Conservation (phyloP, 345 rosid genomes). For the Rhizophora mangle region DNA sequence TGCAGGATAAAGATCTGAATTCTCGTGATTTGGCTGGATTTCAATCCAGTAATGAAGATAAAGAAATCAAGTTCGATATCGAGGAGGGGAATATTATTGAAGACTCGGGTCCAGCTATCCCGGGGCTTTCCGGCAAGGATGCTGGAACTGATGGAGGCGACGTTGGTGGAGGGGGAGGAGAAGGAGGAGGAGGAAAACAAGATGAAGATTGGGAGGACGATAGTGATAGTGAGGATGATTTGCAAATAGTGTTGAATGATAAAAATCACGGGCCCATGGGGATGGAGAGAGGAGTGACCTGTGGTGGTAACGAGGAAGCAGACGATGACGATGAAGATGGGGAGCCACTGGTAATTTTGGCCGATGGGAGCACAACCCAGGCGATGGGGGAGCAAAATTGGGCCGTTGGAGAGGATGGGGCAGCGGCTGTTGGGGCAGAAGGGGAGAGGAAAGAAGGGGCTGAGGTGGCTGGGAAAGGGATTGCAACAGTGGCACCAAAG, state of each 20-base stretch:
- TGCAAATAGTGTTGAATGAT: constrained; percentile 89
- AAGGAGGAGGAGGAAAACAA: constrained; percentile 37
- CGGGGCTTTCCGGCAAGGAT: constrained; percentile 46
- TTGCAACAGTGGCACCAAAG: constrained; percentile 39
- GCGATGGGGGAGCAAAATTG: constrained; percentile 63
- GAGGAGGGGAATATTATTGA: constrained; percentile 52
- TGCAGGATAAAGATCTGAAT: constrained; percentile 15
- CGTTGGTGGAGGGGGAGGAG: constrained; percentile 13
- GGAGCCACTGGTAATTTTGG: constrained; percentile 72
- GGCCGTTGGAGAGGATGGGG: constrained; percentile 47
- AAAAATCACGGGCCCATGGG: constrained; percentile 49
- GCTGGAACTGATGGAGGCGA: constrained; percentile 13
- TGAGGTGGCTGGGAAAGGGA: constrained; percentile 38
- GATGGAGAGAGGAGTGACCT: constrained; percentile 47
- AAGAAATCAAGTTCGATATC: constrained; percentile 65
- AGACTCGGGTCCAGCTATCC: constrained; percentile 41
- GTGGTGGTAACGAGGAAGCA: constrained; percentile 34
- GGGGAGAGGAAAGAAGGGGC: constrained; percentile 63
- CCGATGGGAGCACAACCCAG: constrained; percentile 54
- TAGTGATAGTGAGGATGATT: constrained; percentile 96
- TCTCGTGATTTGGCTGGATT: constrained; percentile 7
- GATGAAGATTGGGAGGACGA: constrained; percentile 58
- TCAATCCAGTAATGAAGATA: constrained; percentile 21
- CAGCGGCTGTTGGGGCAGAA: constrained; percentile 23
- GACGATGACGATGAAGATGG: constrained; percentile 74